phyloP scores from a whole-genome alignment of 2,329 filamentous ascomycete genomes.

The Fusarium sp. region DNA sequence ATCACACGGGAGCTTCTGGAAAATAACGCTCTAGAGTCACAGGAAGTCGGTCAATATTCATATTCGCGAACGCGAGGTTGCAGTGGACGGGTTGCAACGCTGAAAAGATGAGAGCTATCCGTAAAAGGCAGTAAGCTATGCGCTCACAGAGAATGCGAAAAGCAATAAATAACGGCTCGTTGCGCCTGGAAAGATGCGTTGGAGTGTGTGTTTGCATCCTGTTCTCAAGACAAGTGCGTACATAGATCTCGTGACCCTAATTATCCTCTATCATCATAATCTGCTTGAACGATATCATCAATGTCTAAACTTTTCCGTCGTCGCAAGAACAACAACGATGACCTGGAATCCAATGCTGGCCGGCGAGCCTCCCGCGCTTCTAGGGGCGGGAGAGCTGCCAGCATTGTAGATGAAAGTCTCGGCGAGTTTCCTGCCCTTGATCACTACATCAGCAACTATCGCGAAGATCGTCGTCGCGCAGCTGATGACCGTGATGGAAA shows the following conservation, averaged over 20 bases:
- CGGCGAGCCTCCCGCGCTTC: conserved; percentile 21
- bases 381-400: conserved; percentile 3
- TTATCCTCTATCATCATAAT: background rate
- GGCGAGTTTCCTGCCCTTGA: conserved; percentile 25
- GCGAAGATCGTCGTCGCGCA: conserved; percentile 22
- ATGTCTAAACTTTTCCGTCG: conserved; percentile 23
- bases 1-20: background rate
- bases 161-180: background rate
- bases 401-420: conserved; percentile 12
- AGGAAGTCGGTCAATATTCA: background rate
- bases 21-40: background rate
- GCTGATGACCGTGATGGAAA: conserved; percentile 7
- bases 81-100: background rate
- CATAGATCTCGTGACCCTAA: background rate
- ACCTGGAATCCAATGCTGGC: conserved; percentile 15
- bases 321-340: conserved; percentile 14
- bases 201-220: background rate
- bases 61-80: background rate
- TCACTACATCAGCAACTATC: conserved; percentile 28
- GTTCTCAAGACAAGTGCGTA: background rate
- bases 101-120: background rate
- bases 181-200: background rate
- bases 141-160: background rate
- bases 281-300: background rate
- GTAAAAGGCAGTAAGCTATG: background rate